Percentiles rank a stretch among this genome's conserved stretches.
phyloP scores from a whole-genome alignment of 306 rosid genomes.

The Delonix regia region DNA sequence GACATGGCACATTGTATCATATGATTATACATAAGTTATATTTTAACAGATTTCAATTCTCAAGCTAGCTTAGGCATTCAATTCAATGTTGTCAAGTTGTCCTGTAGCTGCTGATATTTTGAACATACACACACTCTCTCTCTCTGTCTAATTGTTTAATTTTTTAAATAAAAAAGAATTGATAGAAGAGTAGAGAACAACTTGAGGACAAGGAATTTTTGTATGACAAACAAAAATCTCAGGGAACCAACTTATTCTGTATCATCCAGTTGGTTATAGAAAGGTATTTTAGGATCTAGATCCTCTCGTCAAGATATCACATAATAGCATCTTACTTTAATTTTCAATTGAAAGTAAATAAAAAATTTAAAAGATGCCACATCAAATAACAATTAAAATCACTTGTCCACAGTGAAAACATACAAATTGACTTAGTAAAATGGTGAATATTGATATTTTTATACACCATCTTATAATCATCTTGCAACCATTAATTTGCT shows the following conservation, averaged over 20 bases:
- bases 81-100: background rate
- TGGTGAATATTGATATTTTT: background rate
- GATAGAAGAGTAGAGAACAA: background rate
- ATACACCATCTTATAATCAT: no score
- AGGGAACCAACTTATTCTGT: background rate
- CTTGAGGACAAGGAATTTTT: background rate
- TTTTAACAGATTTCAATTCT: background rate
- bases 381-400: background rate
- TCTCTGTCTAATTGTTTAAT: background rate
- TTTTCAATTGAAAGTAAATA: background rate
- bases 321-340: no score
- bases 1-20: background rate
- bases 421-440: background rate
- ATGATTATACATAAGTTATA: background rate
- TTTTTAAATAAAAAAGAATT: background rate
- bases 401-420: background rate
- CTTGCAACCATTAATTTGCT: no score
- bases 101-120: background rate
- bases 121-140: background rate
- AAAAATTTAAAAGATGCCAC: background rate
- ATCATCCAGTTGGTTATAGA: background rate
- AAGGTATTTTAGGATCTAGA: background rate
- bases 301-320: background rate
- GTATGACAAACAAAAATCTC: background rate
- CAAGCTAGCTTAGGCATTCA: background rate